Conservation (phyloP, 805 yeast genomes). For the Diddensiella transvaalensis region DNA sequence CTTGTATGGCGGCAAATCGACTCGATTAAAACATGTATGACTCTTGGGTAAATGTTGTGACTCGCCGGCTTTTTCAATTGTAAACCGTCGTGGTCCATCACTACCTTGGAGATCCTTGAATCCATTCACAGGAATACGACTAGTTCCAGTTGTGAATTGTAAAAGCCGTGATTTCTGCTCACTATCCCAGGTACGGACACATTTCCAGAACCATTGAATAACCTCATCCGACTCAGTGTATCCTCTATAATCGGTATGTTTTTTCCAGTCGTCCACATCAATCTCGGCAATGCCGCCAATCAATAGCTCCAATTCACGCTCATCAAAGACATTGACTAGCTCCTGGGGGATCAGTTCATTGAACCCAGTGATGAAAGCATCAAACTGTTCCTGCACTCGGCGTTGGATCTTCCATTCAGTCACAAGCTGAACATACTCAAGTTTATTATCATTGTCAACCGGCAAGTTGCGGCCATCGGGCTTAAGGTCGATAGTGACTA, state of each 20-base stretch:
- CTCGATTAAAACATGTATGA: conserved; percentile 98
- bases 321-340: conserved; percentile 93
- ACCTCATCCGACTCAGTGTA: conserved; percentile 95
- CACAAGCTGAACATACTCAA: conserved; percentile 89
- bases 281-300: conserved; percentile 98
- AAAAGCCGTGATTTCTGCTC: conserved; percentile 94
- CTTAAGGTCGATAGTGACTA: conserved; percentile 83
- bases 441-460: conserved; percentile 91
- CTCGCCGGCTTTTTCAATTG: conserved; percentile 98
- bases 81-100: conserved; percentile 98
- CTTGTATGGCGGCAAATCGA: conserved; percentile 91
- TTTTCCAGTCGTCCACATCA: conserved; percentile 98
- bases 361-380: conserved; percentile 95
- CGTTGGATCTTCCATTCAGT: conserved; percentile 94
- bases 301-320: conserved; percentile 90
- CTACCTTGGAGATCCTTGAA: conserved; percentile 98
- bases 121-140: conserved; percentile 98
- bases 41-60: conserved; percentile 88
- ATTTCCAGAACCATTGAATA: conserved; percentile 98
- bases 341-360: conserved; percentile 97
- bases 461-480: conserved; percentile 84
- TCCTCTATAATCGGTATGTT: conserved; percentile 97
- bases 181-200: conserved; percentile 89
- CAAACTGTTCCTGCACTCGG: conserved; percentile 93
- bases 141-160: conserved; percentile 98